Conservation (phyloP, 2,329 filamentous ascomycete species). For the Xylariaceae sp. region DNA sequence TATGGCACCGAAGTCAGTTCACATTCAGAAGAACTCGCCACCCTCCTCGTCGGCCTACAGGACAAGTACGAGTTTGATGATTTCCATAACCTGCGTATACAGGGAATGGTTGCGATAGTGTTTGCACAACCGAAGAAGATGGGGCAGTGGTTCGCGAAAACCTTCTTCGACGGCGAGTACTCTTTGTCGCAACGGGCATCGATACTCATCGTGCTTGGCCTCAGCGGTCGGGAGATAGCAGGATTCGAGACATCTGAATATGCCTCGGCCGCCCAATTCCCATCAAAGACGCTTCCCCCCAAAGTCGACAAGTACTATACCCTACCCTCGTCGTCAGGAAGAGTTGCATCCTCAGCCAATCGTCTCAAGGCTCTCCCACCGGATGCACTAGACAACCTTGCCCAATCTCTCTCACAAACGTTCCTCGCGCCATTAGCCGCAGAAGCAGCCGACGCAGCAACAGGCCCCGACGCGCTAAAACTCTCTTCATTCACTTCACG, state of each 20-base stretch:
- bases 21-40: slow-evolving; percentile 79
- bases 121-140: slow-evolving; percentile 75
- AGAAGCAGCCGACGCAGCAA: slow-evolving; percentile 75
- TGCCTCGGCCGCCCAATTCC: slow-evolving; percentile 61
- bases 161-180: slow-evolving; percentile 91
- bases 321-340: slow-evolving; percentile 33
- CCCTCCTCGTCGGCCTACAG: slow-evolving; percentile 75
- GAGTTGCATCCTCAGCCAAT: slow-evolving; percentile 33
- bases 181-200: slow-evolving; percentile 82
- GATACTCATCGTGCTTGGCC: slow-evolving; percentile 78
- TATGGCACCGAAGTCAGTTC: slow-evolving; percentile 88
- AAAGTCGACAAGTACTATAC: slow-evolving; percentile 74
- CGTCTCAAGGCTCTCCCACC: slow-evolving; percentile 54
- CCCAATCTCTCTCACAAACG: slow-evolving; percentile 66
- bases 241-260: slow-evolving; percentile 68
- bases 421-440: slow-evolving; percentile 84
- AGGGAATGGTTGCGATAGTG: slow-evolving; percentile 81
- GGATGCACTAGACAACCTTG: slow-evolving; percentile 69
- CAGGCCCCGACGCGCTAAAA: slow-evolving; percentile 84
- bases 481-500: slow-evolving; percentile 85
- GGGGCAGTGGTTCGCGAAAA: slow-evolving; percentile 80
- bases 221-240: slow-evolving; percentile 82
- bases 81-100: slow-evolving; percentile 75
- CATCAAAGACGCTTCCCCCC: slow-evolving; percentile 77
- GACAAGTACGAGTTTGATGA: slow-evolving; percentile 81